These are phyloP conservation scores for Skeletonema costatum DNA, from an alignment of 108 stramenopile genomes.

Conservation along the genomic window DNA sequence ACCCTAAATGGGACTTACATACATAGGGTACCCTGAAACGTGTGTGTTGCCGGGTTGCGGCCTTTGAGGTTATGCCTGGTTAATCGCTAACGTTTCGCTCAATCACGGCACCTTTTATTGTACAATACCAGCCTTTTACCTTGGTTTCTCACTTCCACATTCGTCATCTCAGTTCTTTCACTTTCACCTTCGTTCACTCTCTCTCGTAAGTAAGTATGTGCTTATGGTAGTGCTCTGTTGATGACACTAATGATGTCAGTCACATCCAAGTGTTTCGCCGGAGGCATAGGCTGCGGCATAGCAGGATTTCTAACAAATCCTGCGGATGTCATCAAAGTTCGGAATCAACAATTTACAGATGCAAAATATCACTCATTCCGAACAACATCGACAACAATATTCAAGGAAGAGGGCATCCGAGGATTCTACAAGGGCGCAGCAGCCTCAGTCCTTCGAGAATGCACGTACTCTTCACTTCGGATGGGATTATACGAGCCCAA, in stretches of 20 bases:
- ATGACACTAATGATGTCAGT: not conserved
- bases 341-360: slow-evolving; percentile 22
- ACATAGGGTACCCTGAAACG: too few species aligned
- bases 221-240: too few species aligned
- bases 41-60: too few species aligned
- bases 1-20: too few species aligned
- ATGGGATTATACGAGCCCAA: slow-evolving; percentile 40
- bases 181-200: too few species aligned
- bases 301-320: slow-evolving; percentile 32
- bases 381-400: not conserved
- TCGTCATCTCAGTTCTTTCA: too few species aligned
- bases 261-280: slow-evolving; percentile 31
- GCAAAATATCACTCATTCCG: slow-evolving; percentile 23
- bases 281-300: slow-evolving; percentile 31
- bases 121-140: too few species aligned
- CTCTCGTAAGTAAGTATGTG: too few species aligned
- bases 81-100: too few species aligned
- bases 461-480: slow-evolving; percentile 23
- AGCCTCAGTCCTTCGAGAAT: slow-evolving; percentile 25
- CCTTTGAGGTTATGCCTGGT: too few species aligned
- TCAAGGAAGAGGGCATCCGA: slow-evolving; percentile 19
- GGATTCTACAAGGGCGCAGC: slow-evolving; percentile 28
- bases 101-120: too few species aligned
- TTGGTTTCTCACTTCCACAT: too few species aligned
- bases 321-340: slow-evolving; percentile 23